These are phyloP conservation scores for Tetrahymena thermophila DNA, from an alignment of 73 alveolate genomes.

Conservation along the genomic window DNA sequence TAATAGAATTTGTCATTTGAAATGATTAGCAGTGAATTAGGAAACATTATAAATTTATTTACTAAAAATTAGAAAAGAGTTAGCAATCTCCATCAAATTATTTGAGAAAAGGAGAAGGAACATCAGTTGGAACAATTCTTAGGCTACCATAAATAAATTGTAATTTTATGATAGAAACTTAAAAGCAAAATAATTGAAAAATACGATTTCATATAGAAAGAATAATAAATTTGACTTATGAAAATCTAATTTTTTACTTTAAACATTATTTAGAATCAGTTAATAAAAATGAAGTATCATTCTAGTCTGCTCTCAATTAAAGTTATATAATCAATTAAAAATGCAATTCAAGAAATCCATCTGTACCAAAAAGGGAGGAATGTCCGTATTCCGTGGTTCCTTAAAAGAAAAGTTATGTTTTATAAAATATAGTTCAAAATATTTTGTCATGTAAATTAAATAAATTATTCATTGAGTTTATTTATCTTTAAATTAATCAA, in stretches of 20 bases:
- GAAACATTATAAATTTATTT: neutral
- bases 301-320: neutral
- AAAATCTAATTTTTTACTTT: neutral
- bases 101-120: neutral
- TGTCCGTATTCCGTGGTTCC: neutral
- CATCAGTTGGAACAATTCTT: neutral
- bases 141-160: neutral
- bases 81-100: neutral
- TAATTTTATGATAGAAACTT: neutral
- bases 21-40: neutral
- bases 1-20: neutral
- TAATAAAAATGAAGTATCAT: neutral
- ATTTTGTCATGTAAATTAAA: neutral
- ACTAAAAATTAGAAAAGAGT: neutral
- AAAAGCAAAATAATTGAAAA: too few species aligned
- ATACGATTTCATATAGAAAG: neutral
- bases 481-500: neutral
- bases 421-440: neutral
- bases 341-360: neutral
- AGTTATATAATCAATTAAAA: neutral
- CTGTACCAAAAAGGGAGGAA: neutral
- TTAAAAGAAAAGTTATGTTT: neutral
- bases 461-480: neutral
- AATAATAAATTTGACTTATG: neutral
- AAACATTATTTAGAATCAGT: neutral